Evolutionary conservation across 2,329 filamentous ascomycete genomes (phyloP), one percentile per base, ranked within the genome.

Genomic region (Pestalotiopsis sp.): DNA sequence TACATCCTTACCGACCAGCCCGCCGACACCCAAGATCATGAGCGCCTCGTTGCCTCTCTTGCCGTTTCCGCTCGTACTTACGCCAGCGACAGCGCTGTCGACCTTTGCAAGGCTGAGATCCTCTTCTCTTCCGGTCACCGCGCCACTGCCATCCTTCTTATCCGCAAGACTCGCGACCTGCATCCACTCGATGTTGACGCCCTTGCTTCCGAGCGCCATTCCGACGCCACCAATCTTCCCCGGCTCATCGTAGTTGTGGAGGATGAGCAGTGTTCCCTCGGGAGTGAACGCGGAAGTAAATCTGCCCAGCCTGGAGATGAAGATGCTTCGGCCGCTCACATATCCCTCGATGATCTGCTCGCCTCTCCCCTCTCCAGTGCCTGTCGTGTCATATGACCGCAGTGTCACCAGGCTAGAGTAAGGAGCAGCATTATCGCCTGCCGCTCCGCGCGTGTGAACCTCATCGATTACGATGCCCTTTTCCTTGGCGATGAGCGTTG

Each of bases 221-320:
- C 93, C 93, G 2, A 96, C 93, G 49, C 90, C 89, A 2, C 93
- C 93, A 77, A 96, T 95, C 83, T 94, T 95, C 12, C 93, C 93
- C 0, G 92, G 92, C 71, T 90, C 87, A 76, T 96, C 93, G 75
- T 93, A 94, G 81, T 95, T 95, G 75, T 93, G 88, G 74, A 93
- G 87, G 69, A 95, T 91, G n/a, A 95, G 83, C 69, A 95, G 78
- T 0, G 89, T 93, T 0, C 93, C 93, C 69, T 92, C 87, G 0
- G 93, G 92, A 12, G 88, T 85, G 72, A 96, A 95, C 4, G 88
- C 89, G 0, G 92, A 92, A 52, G 87, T 88, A 81, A 95, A 96
- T 1, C 90, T 87, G 74, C 90, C 92, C 9, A 96, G 81, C 31
- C 92, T 88, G 36, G 89, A 91, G 74, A 96, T 95, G 78, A 90